Base-by-base conservation (phyloP, 371 early-diverging fungal species). In the Mucor piriformis region DNA sequence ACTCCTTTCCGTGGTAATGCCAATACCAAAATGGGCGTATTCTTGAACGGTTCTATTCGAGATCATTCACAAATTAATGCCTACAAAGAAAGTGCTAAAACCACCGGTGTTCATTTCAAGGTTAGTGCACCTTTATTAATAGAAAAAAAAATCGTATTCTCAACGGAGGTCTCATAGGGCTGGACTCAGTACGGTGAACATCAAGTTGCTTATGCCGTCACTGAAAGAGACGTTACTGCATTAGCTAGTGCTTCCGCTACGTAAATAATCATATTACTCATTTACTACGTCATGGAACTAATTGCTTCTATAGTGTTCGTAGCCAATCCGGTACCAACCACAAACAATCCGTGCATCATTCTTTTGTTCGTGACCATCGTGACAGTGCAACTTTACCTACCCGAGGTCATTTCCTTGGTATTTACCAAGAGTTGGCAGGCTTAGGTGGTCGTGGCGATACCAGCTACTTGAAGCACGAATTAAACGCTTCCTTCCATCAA, bases 381-480 rank as follows among this genome's bases (percentile, higher is more conserved):
- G 90, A 96, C 60, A 85, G 88, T 61, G 59, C 74, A 2, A 72
- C 84, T 34, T 70, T 94, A 57, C 95, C 96, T 7, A 88, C 87
- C 0, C 46, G 55, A 21, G 97, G 97, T 15, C 70, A 80, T 56
- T 88, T 76, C 50, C 20, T 92, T 27, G 77, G 62, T 58, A 66
- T 68, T 35, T 84, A 44, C 53, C 75, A 67, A 70, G 80, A 79
- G 52, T 44, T 74, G 6, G 74, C 80, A 15, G 80, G 80, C 23
- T 47, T 72, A 6, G 93, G 93, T 10, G 67, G 90, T 32, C 86
- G 88, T n/a, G 96, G 97, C n/a, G 91, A 94, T 66, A 84, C 87
- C 38, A 61, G 68, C 27, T 91, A 87, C 67, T 52, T 84, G 53
- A 93, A 93, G 67, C 72, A 81, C 50, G 92, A 92, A 52, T 59